Percentiles rank a stretch among this genome's conserved stretches.
Conservation (phyloP, 2,329 filamentous ascomycete genomes). For the Teratosphaeria pseudoeucalypti region DNA sequence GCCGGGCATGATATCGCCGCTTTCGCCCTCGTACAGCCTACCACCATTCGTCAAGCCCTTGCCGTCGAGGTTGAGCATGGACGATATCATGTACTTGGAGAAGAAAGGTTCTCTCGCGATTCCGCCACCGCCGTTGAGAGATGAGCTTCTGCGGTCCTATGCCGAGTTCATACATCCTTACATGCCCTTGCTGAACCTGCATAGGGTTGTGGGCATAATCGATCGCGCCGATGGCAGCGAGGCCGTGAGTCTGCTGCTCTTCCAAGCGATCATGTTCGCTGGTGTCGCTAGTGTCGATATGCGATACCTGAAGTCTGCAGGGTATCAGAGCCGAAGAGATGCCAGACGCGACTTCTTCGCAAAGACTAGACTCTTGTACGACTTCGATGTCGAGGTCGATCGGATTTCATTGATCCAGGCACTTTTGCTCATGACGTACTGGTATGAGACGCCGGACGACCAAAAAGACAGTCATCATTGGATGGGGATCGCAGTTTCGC, state of each 20-base stretch:
- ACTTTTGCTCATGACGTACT: constrained; percentile 86
- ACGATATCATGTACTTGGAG: constrained; percentile 74
- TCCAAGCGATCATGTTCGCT: constrained; percentile 92
- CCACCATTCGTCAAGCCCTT: constrained; percentile 69
- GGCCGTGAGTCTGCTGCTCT: constrained; percentile 73
- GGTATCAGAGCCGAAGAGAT: constrained; percentile 66
- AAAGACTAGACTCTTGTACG: constrained; percentile 78
- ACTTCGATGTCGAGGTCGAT: constrained; percentile 90
- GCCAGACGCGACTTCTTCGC: constrained; percentile 64
- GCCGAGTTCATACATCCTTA: constrained; percentile 87
- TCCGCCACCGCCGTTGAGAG: constrained; percentile 59
- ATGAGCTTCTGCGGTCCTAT: constrained; percentile 71
- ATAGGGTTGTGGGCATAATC: constrained; percentile 51
- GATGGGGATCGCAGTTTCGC: constrained; percentile 91
- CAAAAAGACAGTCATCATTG: constrained; percentile 98
- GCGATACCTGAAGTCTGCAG: constrained; percentile 62
- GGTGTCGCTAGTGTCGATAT: constrained; percentile 82
- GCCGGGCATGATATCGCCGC: constrained; percentile 17
- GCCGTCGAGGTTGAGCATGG: constrained; percentile 62
- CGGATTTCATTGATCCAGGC: constrained; percentile 81
- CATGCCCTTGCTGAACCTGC: constrained; percentile 72
- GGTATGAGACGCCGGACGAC: constrained; percentile 94
- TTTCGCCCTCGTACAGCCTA: constrained; percentile 31
- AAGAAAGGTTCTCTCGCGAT: constrained; percentile 76
- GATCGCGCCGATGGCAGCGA: constrained; percentile 57